Conservation (phyloP, 73 alveolate species). For the Urostyla sp. region DNA sequence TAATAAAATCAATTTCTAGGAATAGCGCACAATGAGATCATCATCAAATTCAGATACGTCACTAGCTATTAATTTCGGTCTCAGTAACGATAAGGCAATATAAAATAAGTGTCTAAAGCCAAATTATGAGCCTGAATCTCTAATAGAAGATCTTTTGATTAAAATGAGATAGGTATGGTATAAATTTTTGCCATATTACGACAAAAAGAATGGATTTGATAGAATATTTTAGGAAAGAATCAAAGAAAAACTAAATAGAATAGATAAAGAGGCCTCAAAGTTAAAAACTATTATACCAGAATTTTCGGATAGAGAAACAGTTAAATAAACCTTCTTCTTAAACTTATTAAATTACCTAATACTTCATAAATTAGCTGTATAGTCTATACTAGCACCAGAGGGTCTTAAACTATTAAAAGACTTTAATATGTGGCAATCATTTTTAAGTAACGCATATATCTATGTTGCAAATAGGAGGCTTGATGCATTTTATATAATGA, state of each 20-base stretch:
- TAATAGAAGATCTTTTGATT: too few relatives aligned
- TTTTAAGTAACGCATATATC: constrained; percentile 2
- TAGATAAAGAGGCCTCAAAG: background rate
- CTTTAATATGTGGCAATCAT: constrained; percentile 56
- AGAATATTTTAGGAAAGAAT: background rate
- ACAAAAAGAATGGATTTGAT: background rate
- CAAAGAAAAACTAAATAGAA: background rate
- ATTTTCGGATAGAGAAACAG: background rate
- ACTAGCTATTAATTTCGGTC: too few relatives aligned
- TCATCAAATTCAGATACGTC: background rate
- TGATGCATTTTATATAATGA: constrained; percentile 19
- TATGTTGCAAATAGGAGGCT: background rate
- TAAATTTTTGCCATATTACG: too few relatives aligned
- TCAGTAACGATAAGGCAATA: too few relatives aligned
- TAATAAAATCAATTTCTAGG: background rate
- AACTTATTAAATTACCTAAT: constrained; percentile 37
- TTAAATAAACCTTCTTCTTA: constrained; percentile 39
- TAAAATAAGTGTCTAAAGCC: too few relatives aligned
- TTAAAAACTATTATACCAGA: constrained; percentile 18
- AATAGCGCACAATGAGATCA: background rate
- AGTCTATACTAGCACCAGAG: constrained; percentile 2
- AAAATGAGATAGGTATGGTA: too few relatives aligned
- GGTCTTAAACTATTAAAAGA: background rate
- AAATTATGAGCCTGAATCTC: too few relatives aligned
- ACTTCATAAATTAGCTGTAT: constrained; percentile 29